phyloP scores from a whole-genome alignment of 345 rosid species.

The Eutrema yunnanense region DNA sequence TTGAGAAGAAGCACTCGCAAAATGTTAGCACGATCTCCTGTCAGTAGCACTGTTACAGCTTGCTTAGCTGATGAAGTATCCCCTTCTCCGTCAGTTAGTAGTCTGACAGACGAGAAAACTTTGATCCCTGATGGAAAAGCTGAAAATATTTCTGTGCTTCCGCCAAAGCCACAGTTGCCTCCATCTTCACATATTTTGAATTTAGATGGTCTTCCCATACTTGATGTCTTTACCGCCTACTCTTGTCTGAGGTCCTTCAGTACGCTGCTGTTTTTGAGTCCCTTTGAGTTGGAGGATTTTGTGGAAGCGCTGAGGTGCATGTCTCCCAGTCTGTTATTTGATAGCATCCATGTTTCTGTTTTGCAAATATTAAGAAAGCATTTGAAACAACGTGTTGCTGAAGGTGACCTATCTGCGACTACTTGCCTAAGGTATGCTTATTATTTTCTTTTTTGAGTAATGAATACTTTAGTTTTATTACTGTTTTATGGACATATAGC shows the following conservation, averaged over 20 bases:
- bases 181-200: slow-evolving; percentile 58
- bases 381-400: slow-evolving; percentile 64
- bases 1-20: slow-evolving; percentile 88
- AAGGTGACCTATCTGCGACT: slow-evolving; percentile 78
- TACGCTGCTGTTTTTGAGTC: slow-evolving; percentile 74
- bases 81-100: slow-evolving; percentile 52
- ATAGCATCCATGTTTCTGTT: slow-evolving; percentile 76
- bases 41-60: slow-evolving; percentile 15
- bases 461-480: not conserved
- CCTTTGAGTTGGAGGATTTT: slow-evolving; percentile 88
- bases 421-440: slow-evolving; percentile 76
- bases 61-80: slow-evolving; percentile 31
- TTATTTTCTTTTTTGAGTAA: slow-evolving; percentile 13
- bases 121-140: slow-evolving; percentile 14
- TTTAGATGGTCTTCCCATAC: slow-evolving; percentile 55
- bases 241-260: slow-evolving; percentile 90
- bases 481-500: slow-evolving; percentile 1
- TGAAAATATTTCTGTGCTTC: slow-evolving; percentile 43
- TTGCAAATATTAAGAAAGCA: slow-evolving; percentile 67
- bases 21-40: slow-evolving; percentile 42
- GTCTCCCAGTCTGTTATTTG: slow-evolving; percentile 58
- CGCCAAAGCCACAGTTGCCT: slow-evolving; percentile 64
- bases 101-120: slow-evolving; percentile 51
- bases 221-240: slow-evolving; percentile 67
- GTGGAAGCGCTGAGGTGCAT: slow-evolving; percentile 57